Evolutionary conservation across 345 rosid species (phyloP).

Genomic region (Melaleuca quinquenervia): DNA sequence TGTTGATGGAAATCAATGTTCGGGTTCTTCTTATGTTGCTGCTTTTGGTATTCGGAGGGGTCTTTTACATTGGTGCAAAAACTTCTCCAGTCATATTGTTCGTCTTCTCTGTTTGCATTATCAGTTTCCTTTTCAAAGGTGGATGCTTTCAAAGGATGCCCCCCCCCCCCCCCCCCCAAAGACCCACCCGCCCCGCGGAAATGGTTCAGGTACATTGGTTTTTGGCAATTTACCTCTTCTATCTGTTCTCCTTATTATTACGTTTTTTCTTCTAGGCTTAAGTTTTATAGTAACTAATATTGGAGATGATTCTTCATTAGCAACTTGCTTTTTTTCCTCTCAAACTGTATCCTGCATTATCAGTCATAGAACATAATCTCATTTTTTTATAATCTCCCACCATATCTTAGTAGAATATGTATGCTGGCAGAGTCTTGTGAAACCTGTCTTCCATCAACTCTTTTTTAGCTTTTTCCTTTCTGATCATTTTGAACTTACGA

Average conservation of each 20-base stretch:
- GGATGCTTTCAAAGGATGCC: conserved; percentile 97
- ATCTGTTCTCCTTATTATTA: not conserved
- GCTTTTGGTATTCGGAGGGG: conserved; percentile 57
- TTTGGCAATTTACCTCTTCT: not conserved
- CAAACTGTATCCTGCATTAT: not conserved
- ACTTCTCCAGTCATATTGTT: conserved; percentile 91
- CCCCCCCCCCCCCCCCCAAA: no score
- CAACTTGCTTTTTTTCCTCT: not conserved
- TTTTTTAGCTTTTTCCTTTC: not conserved
- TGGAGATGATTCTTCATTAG: not conserved
- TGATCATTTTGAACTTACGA: conserved; percentile 11
- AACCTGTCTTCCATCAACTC: not conserved
- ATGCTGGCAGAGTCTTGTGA: not conserved
- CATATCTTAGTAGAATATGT: not conserved
- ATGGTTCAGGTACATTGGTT: conserved; percentile 63
- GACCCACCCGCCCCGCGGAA: no score
- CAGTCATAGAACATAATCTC: not conserved
- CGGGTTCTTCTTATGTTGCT: conserved; percentile 64
- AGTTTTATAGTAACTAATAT: not conserved
- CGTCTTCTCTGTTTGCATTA: conserved; percentile 74
- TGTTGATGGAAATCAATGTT: conserved; percentile 66
- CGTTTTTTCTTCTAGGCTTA: not conserved
- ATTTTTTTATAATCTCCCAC: not conserved
- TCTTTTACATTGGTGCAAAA: conserved; percentile 80
- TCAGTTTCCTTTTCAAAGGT: conserved; percentile 73